Conservation (phyloP, 441 rosid genomes). For the Capsella rubella region DNA sequence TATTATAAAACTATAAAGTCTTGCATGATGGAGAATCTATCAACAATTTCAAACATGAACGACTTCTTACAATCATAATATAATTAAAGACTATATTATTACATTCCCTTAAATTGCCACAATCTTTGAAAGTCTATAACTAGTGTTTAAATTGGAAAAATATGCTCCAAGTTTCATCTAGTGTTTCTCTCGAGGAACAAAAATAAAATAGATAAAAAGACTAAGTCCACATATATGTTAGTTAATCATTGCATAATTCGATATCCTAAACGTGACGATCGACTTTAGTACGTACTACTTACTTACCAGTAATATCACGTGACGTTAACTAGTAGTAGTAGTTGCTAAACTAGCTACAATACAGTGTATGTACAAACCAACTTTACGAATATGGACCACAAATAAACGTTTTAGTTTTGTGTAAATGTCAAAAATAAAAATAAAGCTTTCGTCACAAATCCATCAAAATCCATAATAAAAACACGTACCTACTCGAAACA, state of each 20-base stretch:
- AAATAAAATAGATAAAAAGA: no score
- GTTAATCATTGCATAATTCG: background rate
- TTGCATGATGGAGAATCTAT: constrained; percentile 16
- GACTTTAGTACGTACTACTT: no score
- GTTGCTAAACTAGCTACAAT: background rate
- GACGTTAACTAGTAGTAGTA: no score
- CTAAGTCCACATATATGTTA: background rate
- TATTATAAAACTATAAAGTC: constrained; percentile 6
- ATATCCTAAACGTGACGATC: background rate
- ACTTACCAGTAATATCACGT: no score
- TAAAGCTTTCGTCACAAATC: constrained; percentile 24
- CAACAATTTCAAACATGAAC: constrained; percentile 26
- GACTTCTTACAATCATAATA: constrained; percentile 1
- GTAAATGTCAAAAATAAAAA: constrained; percentile 32
- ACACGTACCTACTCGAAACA: background rate
- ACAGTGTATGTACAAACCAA: constrained; percentile 28
- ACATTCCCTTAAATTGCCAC: background rate
- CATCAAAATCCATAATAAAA: background rate
- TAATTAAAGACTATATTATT: background rate
- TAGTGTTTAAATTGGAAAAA: background rate
- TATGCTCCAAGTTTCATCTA: background rate
- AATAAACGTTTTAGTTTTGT: background rate
- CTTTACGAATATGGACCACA: constrained; percentile 36
- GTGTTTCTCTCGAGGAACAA: background rate
- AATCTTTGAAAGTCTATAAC: constrained; percentile 1